Base-by-base conservation (phyloP, 257 asterid species). In the Petunia axillaris region DNA sequence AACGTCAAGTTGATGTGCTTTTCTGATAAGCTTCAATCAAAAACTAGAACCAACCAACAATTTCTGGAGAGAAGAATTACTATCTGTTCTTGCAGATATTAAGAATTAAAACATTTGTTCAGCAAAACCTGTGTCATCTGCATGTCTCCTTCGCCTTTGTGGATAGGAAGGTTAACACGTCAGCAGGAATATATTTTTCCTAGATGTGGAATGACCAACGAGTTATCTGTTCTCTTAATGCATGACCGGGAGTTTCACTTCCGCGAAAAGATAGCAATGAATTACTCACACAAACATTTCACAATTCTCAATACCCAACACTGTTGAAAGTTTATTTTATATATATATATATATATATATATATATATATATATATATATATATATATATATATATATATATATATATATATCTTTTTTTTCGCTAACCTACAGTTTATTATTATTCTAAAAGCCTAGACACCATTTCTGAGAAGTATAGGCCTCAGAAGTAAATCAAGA, bases 231-330 rank as follows among this genome's bases (percentile, higher is more conserved):
- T 2, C 43, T 67, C 43, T 35, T 48, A 50, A 48, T 25, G 44
- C 77, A 48, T 50, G 76, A 44, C 57, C 44, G 76, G 44, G 44
- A 25, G 43, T 71, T 35, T 46, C 77, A 48, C 77, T 48, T 46
- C 43, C 43, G 25, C 25, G 50, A 6, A 71, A 25, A 48, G 6
- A 43, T 48, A 70, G 59, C 59, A 25, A 41, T 25, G 77, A 71
- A 25, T 59, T 35, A 71, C 15, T 25, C 40, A 46, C 59, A 71
- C 60, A 70, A 25, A 25, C 16, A 71, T 48, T 25, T 71, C 11
- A 52, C 50, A 13, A 25, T 71, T 48, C 77, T 71, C 77, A 70
- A 48, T 59, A 3, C 5, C 10, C 25, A 0, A 35, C 25, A 25
- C 25, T 25, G 25, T 25, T 25, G 25, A 25, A 25, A 25, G 25